phyloP scores from a whole-genome alignment of 2,329 filamentous ascomycete genomes.

The Colletotrichum camelliae region DNA sequence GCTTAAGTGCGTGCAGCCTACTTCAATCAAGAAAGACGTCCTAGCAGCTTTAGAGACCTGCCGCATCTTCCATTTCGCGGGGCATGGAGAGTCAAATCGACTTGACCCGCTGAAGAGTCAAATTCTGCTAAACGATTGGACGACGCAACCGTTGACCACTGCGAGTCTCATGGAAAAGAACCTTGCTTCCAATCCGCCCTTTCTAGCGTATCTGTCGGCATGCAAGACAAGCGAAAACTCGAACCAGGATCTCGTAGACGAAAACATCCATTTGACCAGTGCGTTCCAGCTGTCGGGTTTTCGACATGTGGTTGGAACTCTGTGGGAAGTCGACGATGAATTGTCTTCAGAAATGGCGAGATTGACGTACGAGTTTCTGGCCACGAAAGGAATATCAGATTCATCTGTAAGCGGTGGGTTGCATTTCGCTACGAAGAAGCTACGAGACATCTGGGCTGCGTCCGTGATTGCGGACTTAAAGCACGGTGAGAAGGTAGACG shows the following conservation, averaged over 20 bases:
- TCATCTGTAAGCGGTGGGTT: slow-evolving; percentile 2
- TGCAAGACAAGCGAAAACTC: slow-evolving; percentile 35
- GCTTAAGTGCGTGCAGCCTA: background rate
- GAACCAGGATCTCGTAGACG: slow-evolving; percentile 32
- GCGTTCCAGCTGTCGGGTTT: slow-evolving; percentile 45
- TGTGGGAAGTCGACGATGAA: slow-evolving; percentile 34
- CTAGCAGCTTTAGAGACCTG: slow-evolving; percentile 27
- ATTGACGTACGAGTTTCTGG: slow-evolving; percentile 27
- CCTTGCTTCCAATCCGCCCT: slow-evolving; percentile 21
- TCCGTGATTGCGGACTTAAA: background rate
- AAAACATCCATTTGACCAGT: slow-evolving; percentile 31
- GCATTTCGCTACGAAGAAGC: background rate
- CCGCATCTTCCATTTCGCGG: slow-evolving; percentile 47
- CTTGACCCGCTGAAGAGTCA: slow-evolving; percentile 17
- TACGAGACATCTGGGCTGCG: background rate
- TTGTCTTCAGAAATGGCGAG: slow-evolving; percentile 34
- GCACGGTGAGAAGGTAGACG: background rate
- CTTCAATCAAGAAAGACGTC: slow-evolving; percentile 25
- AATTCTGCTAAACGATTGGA: slow-evolving; percentile 12
- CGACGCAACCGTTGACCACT: slow-evolving; percentile 14
- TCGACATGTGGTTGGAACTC: slow-evolving; percentile 33
- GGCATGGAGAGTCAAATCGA: slow-evolving; percentile 32
- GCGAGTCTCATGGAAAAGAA: slow-evolving; percentile 21
- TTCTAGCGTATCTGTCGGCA: slow-evolving; percentile 44
- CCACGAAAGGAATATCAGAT: background rate